Conservation (phyloP, 2,329 filamentous ascomycete species). For the Elsinoe ampelina region DNA sequence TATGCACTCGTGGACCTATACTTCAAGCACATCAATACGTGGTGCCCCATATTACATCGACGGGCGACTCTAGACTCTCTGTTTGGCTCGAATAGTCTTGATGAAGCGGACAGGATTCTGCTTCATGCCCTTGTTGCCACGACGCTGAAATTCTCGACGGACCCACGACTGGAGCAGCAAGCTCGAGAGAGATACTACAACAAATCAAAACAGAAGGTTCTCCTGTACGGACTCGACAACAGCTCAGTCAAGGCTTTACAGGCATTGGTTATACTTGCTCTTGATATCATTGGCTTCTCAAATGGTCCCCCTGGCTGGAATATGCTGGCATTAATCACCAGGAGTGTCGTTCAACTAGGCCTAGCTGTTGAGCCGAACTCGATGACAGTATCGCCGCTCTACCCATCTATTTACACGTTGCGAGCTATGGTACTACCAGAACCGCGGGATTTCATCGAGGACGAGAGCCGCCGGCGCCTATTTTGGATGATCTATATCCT, state of each 20-base stretch:
- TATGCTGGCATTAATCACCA: slow-evolving; percentile 76
- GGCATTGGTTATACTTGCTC: slow-evolving; percentile 73
- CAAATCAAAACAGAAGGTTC: slow-evolving; percentile 72
- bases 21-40: slow-evolving; percentile 56
- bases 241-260: slow-evolving; percentile 82
- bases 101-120: slow-evolving; percentile 73
- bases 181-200: slow-evolving; percentile 67
- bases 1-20: slow-evolving; percentile 53
- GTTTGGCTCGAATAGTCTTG: slow-evolving; percentile 66
- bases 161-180: slow-evolving; percentile 63
- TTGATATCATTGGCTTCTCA: slow-evolving; percentile 76
- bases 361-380: slow-evolving; percentile 76
- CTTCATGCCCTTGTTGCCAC: slow-evolving; percentile 85
- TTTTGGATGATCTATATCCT: slow-evolving; percentile 95
- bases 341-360: slow-evolving; percentile 80
- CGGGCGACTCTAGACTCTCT: slow-evolving; percentile 71
- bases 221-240: slow-evolving; percentile 81
- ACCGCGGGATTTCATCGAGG: slow-evolving; percentile 76
- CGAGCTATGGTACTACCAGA: slow-evolving; percentile 78
- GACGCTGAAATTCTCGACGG: slow-evolving; percentile 73
- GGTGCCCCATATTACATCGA: slow-evolving; percentile 82
- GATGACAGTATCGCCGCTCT: slow-evolving; percentile 65
- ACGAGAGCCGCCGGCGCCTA: slow-evolving; percentile 71
- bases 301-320: slow-evolving; percentile 93
- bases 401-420: slow-evolving; percentile 80